Evolutionary conservation across 2,329 filamentous ascomycete genomes (phyloP).

Genomic region (Emmonsiellopsis sp.): DNA sequence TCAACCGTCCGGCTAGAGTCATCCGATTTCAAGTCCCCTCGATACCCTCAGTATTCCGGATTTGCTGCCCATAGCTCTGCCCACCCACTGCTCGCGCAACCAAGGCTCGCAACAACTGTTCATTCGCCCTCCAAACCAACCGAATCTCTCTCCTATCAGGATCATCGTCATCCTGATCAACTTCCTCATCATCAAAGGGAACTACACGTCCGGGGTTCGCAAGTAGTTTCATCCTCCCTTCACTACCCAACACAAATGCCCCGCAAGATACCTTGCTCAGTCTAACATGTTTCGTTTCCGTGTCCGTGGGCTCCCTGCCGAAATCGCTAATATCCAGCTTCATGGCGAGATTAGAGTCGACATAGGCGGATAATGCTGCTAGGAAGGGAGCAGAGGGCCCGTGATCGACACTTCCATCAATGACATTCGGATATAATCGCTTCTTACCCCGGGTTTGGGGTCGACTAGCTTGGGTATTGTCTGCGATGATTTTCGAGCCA

Average conservation of each 20-base stretch:
- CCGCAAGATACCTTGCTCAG: conserved; percentile 29
- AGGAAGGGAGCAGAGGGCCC: conserved; percentile 14
- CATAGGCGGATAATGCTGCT: conserved; percentile 23
- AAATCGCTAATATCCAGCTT: conserved; percentile 20
- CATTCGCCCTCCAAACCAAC: conserved; percentile 22
- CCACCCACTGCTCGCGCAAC: conserved; percentile 19
- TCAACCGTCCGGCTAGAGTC: no score
- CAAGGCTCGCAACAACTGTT: conserved; percentile 22
- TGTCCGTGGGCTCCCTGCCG: conserved; percentile 5
- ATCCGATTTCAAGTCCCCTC: background rate
- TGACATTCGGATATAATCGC: conserved; percentile 4
- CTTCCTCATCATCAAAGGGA: conserved; percentile 12
- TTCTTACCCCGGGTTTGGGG: conserved; percentile 3
- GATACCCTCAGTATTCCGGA: background rate
- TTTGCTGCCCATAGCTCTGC: background rate
- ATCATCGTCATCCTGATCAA: conserved; percentile 11
- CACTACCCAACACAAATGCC: conserved; percentile 28
- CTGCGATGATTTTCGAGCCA: conserved; percentile 7
- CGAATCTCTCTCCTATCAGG: conserved; percentile 11
- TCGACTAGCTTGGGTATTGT: conserved; percentile 10
- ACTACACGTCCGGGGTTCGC: conserved; percentile 13
- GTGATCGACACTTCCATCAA: background rate
- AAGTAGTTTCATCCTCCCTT: conserved; percentile 31
- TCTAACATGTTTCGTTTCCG: conserved; percentile 20
- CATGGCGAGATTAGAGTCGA: conserved; percentile 31